phyloP scores from a whole-genome alignment of 441 rosid species.

The Macaranga tanarius region DNA sequence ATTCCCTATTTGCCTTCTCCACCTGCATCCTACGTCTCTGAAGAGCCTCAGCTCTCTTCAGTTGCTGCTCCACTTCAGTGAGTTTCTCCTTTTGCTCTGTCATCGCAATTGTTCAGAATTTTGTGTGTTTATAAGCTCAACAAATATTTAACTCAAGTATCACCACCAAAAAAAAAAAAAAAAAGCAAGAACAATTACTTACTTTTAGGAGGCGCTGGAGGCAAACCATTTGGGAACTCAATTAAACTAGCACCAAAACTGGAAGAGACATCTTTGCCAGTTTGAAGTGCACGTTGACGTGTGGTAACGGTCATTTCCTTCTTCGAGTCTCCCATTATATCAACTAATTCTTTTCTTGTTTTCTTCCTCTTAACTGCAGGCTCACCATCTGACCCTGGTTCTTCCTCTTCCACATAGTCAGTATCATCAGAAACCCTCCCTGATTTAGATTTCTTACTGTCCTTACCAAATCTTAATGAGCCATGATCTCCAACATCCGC shows the following conservation, averaged over 20 bases:
- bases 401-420: slow-evolving; percentile 57
- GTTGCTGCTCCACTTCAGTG: slow-evolving; percentile 74
- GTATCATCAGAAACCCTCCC: slow-evolving; percentile 51
- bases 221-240: slow-evolving; percentile 93
- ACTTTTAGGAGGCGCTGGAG: slow-evolving; percentile 93
- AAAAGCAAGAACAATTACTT: slow-evolving; percentile 28
- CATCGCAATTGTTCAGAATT: slow-evolving; percentile 1
- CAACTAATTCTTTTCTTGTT: slow-evolving; percentile 58
- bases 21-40: slow-evolving; percentile 88
- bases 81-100: slow-evolving; percentile 84
- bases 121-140: background rate
- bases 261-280: slow-evolving; percentile 53
- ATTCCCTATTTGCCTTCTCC: slow-evolving; percentile 87
- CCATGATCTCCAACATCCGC: slow-evolving; percentile 40
- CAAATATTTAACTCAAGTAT: background rate
- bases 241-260: slow-evolving; percentile 44
- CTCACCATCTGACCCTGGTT: slow-evolving; percentile 55
- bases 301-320: slow-evolving; percentile 68
- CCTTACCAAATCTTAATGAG: slow-evolving; percentile 43
- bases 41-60: slow-evolving; percentile 92
- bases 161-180: too few relatives aligned
- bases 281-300: slow-evolving; percentile 88
- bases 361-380: slow-evolving; percentile 47
- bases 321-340: slow-evolving; percentile 47
- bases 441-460: slow-evolving; percentile 45